Evolutionary conservation across 805 yeast genomes (phyloP).

Genomic region (Pichia phayaonensis): DNA sequence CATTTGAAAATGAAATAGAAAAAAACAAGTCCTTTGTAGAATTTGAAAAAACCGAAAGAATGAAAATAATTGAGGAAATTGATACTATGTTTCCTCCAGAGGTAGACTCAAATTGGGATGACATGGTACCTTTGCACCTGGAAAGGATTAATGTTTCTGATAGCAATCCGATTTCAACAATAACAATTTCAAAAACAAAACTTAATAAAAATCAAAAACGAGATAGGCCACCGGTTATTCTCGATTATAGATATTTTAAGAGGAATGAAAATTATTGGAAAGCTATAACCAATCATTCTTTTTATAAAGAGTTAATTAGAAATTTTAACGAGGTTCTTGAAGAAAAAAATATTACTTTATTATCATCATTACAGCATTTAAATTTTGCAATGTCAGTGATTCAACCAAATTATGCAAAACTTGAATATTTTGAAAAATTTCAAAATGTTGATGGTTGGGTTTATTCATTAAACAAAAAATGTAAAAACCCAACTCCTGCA

Average conservation of each 20-base stretch:
- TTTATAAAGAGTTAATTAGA: background rate
- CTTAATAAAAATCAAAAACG: background rate
- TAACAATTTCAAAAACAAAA: background rate
- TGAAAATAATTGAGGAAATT: too few relatives aligned
- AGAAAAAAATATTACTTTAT: background rate
- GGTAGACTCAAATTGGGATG: too few relatives aligned
- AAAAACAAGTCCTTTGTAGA: background rate
- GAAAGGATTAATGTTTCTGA: background rate
- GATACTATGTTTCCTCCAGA: background rate
- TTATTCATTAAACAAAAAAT: constrained; percentile 3
- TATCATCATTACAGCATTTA: background rate
- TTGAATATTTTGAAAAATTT: background rate
- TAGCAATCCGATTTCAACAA: background rate
- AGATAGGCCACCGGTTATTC: background rate
- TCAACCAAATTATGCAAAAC: constrained; percentile 3
- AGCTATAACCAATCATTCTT: background rate
- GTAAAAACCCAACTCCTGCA: constrained; percentile 1
- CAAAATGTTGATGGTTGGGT: constrained; percentile 9
- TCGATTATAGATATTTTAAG: background rate
- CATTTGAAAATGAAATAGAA: background rate
- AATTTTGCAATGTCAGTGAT: background rate
- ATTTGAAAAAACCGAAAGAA: background rate
- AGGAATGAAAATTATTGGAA: constrained; percentile 2
- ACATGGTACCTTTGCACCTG: too few relatives aligned
- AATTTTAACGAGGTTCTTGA: background rate